Percentiles rank a stretch among this genome's conserved stretches.
phyloP scores from a whole-genome alignment of 2,329 filamentous ascomycete species.

The Exophiala mesophila region DNA sequence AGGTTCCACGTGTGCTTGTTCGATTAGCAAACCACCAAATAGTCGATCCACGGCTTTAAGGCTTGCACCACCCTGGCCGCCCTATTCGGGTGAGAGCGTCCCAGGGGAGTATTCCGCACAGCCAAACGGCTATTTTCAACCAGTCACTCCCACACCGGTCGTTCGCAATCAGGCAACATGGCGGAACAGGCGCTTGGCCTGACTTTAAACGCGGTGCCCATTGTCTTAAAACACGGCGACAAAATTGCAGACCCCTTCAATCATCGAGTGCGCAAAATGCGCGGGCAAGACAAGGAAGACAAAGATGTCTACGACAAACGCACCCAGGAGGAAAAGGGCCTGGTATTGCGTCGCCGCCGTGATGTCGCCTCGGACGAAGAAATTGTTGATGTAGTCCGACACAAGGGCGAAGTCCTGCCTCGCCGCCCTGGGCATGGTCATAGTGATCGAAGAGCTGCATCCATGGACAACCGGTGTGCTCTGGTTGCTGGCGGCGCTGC shows the following conservation, averaged over 20 bases:
- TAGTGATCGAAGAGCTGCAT: slow-evolving; percentile 20
- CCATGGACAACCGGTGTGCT: slow-evolving; percentile 17
- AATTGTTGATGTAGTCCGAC: slow-evolving; percentile 26
- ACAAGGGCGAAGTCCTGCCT: slow-evolving; percentile 23
- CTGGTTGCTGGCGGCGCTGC: slow-evolving; percentile 15
- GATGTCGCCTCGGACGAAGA: slow-evolving; percentile 27
- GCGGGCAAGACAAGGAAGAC: slow-evolving; percentile 19
- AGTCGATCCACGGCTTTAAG: too few species aligned
- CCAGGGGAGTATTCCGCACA: too few species aligned
- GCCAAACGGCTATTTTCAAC: too few species aligned
- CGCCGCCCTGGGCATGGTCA: slow-evolving; percentile 9
- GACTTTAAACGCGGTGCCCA: slow-evolving; percentile 20
- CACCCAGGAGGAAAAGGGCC: slow-evolving; percentile 26
- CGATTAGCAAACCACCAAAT: too few species aligned
- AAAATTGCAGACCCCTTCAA: slow-evolving; percentile 23
- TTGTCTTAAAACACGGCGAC: slow-evolving; percentile 23
- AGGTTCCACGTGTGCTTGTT: too few species aligned
- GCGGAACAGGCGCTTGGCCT: slow-evolving; percentile 20
- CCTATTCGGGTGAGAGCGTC: too few species aligned
- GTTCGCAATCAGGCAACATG: slow-evolving; percentile 18
- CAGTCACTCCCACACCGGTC: too few species aligned
- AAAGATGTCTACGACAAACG: slow-evolving; percentile 16
- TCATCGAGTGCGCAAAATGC: slow-evolving; percentile 20
- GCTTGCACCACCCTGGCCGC: too few species aligned
- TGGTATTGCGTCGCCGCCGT: slow-evolving; percentile 23